Evolutionary conservation across 768 basidiomycete genomes (phyloP).

Genomic region (Porphyrellus cyaneotinctus): DNA sequence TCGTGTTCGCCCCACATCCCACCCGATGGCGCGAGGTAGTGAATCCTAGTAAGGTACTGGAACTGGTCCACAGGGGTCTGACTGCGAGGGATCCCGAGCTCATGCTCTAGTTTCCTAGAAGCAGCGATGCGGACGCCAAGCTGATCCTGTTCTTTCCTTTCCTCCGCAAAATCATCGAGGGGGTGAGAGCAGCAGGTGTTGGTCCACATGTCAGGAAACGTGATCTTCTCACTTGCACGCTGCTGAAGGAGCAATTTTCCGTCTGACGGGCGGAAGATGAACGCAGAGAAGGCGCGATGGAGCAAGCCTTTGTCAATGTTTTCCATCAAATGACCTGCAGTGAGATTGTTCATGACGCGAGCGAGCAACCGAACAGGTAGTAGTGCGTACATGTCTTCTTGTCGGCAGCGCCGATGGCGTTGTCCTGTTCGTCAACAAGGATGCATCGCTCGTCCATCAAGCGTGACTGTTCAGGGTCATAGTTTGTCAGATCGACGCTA

Average conservation of each 20-base stretch:
- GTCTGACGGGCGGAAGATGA: conserved; percentile 91
- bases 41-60: conserved; percentile 93
- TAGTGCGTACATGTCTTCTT: conserved; percentile 88
- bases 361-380: not conserved
- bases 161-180: conserved; percentile 83
- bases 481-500: conserved; percentile 71
- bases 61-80: conserved; percentile 83
- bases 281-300: conserved; percentile 97
- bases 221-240: conserved; percentile 97
- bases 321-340: conserved; percentile 86
- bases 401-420: conserved; percentile 78
- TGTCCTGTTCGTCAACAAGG: conserved; percentile 84
- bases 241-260: conserved; percentile 93
- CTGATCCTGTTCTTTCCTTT: conserved; percentile 73
- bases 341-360: not conserved
- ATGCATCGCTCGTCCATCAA: conserved; percentile 97
- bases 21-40: conserved; percentile 92
- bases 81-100: conserved; percentile 81
- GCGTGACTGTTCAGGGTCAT: conserved; percentile 89
- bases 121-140: conserved; percentile 88
- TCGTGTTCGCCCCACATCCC: conserved; percentile 99
- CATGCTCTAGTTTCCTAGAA: conserved; percentile 92
- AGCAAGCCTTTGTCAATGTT: conserved; percentile 92
- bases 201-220: conserved; percentile 99
- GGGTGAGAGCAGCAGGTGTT: conserved; percentile 99